Conservation (phyloP, 2,329 filamentous ascomycete genomes). For the Nectriaceae sp. region DNA sequence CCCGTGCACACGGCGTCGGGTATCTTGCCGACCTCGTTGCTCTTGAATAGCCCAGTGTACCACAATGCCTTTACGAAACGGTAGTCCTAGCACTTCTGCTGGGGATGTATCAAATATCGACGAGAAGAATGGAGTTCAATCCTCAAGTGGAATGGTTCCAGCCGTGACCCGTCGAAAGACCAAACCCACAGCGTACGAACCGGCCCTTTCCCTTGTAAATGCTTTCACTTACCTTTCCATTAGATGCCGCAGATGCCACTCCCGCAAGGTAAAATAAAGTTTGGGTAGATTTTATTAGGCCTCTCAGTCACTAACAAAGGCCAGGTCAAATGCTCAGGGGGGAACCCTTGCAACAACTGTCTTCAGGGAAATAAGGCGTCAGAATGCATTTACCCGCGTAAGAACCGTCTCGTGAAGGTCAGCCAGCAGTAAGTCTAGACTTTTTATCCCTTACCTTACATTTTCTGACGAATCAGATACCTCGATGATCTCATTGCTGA, state of each 20-base stretch:
- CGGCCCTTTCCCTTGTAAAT: neutral
- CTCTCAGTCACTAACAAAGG: too few relatives aligned
- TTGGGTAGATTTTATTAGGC: too few relatives aligned
- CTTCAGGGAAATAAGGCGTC: conserved; percentile 30
- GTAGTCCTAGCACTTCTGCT: neutral
- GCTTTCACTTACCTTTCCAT: neutral
- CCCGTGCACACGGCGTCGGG: too few relatives aligned
- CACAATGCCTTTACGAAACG: neutral
- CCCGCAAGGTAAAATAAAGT: conserved; percentile 38
- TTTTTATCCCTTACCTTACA: neutral
- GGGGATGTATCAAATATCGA: neutral
- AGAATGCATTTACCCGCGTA: conserved; percentile 36
- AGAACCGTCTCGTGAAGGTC: conserved; percentile 34
- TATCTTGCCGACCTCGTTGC: too few relatives aligned
- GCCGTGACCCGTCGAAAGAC: conserved; percentile 18
- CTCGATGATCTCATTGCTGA: conserved; percentile 37
- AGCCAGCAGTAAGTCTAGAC: conserved; percentile 28
- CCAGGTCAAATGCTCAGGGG: conserved; percentile 37
- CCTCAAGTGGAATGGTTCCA: neutral
- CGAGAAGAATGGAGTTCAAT: neutral
- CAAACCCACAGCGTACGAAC: conserved; percentile 27
- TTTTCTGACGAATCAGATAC: conserved; percentile 25
- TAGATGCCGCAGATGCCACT: conserved; percentile 35
- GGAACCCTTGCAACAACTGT: conserved; percentile 36
- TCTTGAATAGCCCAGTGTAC: neutral